A percentile compares a stretch with the other conserved stretches of the same genome.
Evolutionary conservation across 2,329 filamentous ascomycete genomes (phyloP).

Genomic region (Neocucurbitaria cava): DNA sequence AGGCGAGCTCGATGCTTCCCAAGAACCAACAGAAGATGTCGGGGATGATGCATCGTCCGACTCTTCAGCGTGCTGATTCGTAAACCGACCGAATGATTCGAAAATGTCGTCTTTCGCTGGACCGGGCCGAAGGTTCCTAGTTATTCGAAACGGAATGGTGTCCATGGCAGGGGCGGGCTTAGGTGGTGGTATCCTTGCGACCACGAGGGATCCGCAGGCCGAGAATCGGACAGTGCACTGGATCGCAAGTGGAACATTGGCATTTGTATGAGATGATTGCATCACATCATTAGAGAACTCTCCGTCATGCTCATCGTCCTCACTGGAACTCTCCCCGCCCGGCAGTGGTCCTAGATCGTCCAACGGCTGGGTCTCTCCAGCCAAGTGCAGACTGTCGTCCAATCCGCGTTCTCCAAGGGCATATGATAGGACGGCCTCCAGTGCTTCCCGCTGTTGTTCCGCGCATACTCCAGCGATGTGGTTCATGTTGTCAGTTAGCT

Average conservation of each 20-base stretch:
- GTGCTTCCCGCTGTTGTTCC: constrained; percentile 60
- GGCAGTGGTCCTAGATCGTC: constrained; percentile 41
- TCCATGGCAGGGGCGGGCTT: constrained; percentile 31
- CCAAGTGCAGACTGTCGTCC: constrained; percentile 61
- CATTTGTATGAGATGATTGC: constrained; percentile 64
- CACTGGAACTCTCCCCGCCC: constrained; percentile 80
- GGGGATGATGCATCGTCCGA: constrained; percentile 35
- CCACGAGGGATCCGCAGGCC: constrained; percentile 61
- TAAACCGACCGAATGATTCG: constrained; percentile 66
- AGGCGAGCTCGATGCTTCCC: constrained; percentile 47
- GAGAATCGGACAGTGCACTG: constrained; percentile 65
- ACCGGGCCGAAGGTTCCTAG: constrained; percentile 32
- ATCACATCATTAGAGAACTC: constrained; percentile 56
- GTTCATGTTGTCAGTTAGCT: constrained; percentile 59
- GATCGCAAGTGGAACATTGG: constrained; percentile 69
- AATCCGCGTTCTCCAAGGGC: constrained; percentile 65
- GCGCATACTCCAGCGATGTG: constrained; percentile 64
- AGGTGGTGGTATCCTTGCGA: constrained; percentile 56
- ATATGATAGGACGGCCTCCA: constrained; percentile 69
- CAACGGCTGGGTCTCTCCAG: constrained; percentile 62
- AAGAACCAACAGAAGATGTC: constrained; percentile 39
- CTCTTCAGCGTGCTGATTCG: constrained; percentile 22
- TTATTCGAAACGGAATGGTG: constrained; percentile 36
- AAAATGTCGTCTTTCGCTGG: constrained; percentile 60
- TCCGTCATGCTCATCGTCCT: constrained; percentile 74